phyloP scores from a whole-genome alignment of 1,139 yeast species.

The Meyerozyma smithsonii region DNA sequence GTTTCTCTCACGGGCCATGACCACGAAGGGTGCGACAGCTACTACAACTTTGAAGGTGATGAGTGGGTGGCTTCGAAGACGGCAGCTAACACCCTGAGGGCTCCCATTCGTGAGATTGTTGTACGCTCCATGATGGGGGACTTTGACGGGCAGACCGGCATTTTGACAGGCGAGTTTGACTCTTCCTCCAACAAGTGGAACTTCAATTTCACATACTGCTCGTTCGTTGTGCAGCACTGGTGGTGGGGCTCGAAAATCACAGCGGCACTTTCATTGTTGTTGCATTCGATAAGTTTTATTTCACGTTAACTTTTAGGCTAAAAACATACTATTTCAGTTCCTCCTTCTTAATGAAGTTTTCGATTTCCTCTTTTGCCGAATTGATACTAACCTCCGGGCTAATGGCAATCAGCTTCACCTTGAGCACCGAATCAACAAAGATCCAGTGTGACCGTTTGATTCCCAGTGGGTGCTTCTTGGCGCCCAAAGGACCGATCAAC shows the following conservation, averaged over 20 bases:
- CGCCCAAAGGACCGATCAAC: conserved; percentile 73
- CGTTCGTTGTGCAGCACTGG: conserved; percentile 82
- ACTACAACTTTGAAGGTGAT: conserved; percentile 44
- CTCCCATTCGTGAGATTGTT: conserved; percentile 66
- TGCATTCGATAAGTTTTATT: conserved; percentile 26
- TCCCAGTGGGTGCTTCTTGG: conserved; percentile 74
- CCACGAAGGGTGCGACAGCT: conserved; percentile 85
- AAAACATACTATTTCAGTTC: neutral
- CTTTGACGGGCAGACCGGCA: conserved; percentile 82
- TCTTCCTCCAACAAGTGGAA: conserved; percentile 43
- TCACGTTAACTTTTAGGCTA: neutral
- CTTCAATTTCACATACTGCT: conserved; percentile 70
- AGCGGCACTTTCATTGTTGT: conserved; percentile 40
- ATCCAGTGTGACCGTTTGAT: conserved; percentile 88
- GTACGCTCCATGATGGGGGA: conserved; percentile 97
- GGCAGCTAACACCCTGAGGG: conserved; percentile 16
- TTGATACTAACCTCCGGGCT: conserved; percentile 75
- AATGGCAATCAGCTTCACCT: conserved; percentile 58
- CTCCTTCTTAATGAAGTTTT: conserved; percentile 22
- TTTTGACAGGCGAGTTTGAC: conserved; percentile 65
- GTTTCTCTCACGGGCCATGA: conserved; percentile 91
- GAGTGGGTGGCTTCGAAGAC: conserved; percentile 56
- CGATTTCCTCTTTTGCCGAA: conserved; percentile 55
- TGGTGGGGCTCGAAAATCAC: conserved; percentile 88
- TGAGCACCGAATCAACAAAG: conserved; percentile 71